These are phyloP conservation scores for Silybum marianum DNA, from an alignment of 129 eudicot species.

Conservation along the genomic window DNA sequence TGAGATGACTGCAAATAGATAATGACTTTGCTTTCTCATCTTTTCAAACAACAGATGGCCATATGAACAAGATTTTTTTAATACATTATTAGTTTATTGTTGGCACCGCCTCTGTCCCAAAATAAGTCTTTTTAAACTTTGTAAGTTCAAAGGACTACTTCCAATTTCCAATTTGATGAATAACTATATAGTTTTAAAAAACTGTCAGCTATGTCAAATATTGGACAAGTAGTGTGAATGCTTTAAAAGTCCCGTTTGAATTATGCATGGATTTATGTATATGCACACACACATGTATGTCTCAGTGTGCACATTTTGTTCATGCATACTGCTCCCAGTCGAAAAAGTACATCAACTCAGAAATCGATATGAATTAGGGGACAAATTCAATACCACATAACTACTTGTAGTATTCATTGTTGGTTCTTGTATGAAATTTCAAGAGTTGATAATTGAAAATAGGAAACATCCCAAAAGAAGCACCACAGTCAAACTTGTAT, in stretches of 20 bases:
- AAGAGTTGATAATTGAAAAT: neutral
- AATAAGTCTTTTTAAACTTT: neutral
- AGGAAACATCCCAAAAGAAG: neutral
- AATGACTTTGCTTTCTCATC: neutral
- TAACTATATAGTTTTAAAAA: no score
- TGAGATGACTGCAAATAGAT: neutral
- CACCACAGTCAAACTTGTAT: neutral
- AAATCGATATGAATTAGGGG: neutral
- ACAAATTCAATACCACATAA: neutral
- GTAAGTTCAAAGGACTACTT: neutral
- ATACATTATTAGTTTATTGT: neutral
- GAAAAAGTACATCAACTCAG: no score
- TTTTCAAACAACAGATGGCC: neutral
- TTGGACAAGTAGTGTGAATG: neutral
- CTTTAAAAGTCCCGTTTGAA: neutral
- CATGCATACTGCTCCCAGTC: no score
- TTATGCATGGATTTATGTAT: no score
- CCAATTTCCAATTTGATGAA: neutral
- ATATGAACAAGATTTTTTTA: neutral
- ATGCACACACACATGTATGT: no score
- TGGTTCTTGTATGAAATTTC: neutral
- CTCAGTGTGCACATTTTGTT: no score
- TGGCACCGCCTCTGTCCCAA: neutral
- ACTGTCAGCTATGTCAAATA: neutral
- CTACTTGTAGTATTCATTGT: neutral